Conservation (phyloP, 441 rosid species). For the Brassica hybrid region DNA sequence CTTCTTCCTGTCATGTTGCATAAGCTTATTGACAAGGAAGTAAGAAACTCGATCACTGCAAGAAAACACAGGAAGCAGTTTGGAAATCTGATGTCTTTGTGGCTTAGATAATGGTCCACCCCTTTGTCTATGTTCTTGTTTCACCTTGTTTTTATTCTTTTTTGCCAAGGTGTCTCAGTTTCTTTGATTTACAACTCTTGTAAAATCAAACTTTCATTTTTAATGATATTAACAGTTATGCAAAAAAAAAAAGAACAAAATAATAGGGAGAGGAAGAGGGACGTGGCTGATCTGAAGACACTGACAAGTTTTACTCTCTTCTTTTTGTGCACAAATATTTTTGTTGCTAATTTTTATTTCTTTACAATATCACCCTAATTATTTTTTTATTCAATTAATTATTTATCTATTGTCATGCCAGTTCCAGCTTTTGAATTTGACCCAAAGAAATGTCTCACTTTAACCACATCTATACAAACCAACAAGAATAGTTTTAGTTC, state of each 20-base stretch:
- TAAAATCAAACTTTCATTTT: no score
- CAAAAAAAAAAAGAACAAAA: background rate
- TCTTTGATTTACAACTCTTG: no score
- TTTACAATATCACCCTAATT: background rate
- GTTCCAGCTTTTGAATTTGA: conserved; percentile 9
- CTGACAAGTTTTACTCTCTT: conserved; percentile 30
- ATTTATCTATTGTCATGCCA: background rate
- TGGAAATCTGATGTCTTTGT: no score
- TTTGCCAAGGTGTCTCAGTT: no score
- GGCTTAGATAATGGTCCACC: no score
- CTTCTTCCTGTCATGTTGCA: no score
- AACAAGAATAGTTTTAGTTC: background rate
- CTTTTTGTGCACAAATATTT: background rate
- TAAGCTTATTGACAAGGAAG: no score
- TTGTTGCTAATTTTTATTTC: background rate
- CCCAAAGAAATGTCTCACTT: conserved; percentile 14
- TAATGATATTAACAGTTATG: no score
- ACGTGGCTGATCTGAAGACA: conserved; percentile 42
- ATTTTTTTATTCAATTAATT: background rate
- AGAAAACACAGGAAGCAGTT: no score
- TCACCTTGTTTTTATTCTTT: no score
- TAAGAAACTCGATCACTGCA: no score
- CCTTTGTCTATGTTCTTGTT: no score
- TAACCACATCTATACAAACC: background rate
- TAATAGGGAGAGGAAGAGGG: conserved; percentile 23